These are phyloP conservation scores for Zalaria sp. DNA, from an alignment of 2,329 filamentous ascomycete genomes.

Conservation along the genomic window DNA sequence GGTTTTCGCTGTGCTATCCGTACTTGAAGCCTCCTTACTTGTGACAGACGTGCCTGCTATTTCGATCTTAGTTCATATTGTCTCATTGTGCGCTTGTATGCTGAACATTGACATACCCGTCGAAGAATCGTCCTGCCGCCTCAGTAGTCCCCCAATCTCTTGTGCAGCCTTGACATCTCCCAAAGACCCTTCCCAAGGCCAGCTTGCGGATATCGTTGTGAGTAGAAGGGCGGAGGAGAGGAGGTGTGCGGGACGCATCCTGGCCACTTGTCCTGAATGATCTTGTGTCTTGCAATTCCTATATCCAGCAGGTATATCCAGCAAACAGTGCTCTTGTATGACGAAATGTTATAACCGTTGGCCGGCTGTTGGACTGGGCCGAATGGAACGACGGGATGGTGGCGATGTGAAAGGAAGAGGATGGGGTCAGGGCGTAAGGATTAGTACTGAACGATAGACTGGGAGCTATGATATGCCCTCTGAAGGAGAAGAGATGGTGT, in stretches of 20 bases:
- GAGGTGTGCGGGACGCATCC: slow-evolving; percentile 19
- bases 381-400: neutral
- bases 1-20: slow-evolving; percentile 5
- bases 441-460: too few relatives aligned
- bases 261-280: slow-evolving; percentile 4
- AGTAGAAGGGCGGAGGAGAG: slow-evolving; percentile 17
- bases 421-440: neutral
- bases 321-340: neutral
- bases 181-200: slow-evolving; percentile 13
- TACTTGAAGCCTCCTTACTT: slow-evolving; percentile 1
- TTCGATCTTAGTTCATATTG: slow-evolving; percentile 4
- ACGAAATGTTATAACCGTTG: neutral
- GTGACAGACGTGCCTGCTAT: slow-evolving; percentile 11
- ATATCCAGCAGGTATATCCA: neutral
- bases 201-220: slow-evolving; percentile 16
- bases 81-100: neutral
- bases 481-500: neutral
- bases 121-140: slow-evolving; percentile 11
- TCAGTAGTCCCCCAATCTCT: slow-evolving; percentile 13
- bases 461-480: neutral
- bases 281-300: neutral
- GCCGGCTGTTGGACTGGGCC: too few relatives aligned
- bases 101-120: slow-evolving; percentile 2
- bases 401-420: neutral
- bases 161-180: slow-evolving; percentile 12